These are phyloP conservation scores for Malbranchea cinnamomea DNA, from an alignment of 2,329 filamentous ascomycete genomes.

Conservation along the genomic window DNA sequence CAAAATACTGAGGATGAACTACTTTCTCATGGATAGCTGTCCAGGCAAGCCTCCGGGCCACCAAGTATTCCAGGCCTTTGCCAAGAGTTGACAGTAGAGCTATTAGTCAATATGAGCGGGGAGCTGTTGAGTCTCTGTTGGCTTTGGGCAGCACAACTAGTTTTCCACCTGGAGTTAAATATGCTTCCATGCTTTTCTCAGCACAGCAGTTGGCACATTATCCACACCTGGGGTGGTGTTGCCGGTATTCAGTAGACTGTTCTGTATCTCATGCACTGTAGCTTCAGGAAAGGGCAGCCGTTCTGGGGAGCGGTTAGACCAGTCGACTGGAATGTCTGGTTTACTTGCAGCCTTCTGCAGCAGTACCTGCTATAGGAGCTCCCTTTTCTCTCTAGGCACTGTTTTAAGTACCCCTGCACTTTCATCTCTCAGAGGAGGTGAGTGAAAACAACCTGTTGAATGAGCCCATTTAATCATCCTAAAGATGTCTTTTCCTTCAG, in stretches of 20 bases:
- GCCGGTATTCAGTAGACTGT: neutral
- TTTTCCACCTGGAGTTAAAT: neutral
- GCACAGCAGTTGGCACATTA: neutral
- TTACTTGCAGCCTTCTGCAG: constrained; percentile 2
- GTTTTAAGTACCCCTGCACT: neutral
- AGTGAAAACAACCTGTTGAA: constrained; percentile 3
- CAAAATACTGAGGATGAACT: constrained; percentile 11
- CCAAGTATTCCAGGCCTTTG: constrained; percentile 16
- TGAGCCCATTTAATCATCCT: constrained; percentile 4
- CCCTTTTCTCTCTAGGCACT: constrained; percentile 1
- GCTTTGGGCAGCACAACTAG: constrained; percentile 15
- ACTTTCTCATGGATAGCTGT: constrained; percentile 11
- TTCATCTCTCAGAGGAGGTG: constrained; percentile 2
- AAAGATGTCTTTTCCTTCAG: constrained; percentile 4
- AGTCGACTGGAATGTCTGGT: constrained; percentile 1
- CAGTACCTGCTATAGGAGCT: neutral
- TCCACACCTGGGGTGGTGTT: neutral
- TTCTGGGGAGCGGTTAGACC: neutral
- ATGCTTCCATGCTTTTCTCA: constrained; percentile 1
- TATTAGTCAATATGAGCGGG: constrained; percentile 13
- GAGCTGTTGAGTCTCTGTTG: constrained; percentile 10
- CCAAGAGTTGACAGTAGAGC: constrained; percentile 15
- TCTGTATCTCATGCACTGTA: constrained; percentile 2
- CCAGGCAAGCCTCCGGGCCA: constrained; percentile 13
- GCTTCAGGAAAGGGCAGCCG: neutral